A percentile compares a stretch with the other conserved stretches of the same genome.
Conservation (phyloP, 441 rosid species). For the Syzygium malaccense region DNA sequence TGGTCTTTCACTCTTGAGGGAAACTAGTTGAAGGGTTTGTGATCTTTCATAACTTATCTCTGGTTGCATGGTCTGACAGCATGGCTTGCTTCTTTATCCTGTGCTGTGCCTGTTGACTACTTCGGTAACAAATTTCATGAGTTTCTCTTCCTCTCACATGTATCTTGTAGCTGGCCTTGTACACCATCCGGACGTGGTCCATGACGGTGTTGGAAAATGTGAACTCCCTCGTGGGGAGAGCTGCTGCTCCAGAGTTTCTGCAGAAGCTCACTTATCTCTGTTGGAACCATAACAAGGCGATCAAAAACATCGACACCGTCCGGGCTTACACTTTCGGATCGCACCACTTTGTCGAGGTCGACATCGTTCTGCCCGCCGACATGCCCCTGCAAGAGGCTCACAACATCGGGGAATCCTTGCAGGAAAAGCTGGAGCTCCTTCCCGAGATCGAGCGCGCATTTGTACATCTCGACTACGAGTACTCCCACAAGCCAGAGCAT, state of each 20-base stretch:
- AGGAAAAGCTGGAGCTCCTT: constrained; percentile 83
- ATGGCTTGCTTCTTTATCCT: not conserved
- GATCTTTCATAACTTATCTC: not conserved
- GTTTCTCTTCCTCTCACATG: not conserved
- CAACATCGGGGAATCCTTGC: constrained; percentile 79
- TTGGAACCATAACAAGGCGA: constrained; percentile 88
- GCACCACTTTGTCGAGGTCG: constrained; percentile 92
- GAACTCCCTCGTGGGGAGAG: constrained; percentile 76
- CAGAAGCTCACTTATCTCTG: constrained; percentile 88
- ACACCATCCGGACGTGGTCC: constrained; percentile 95
- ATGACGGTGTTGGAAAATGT: constrained; percentile 89
- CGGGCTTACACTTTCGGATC: constrained; percentile 97
- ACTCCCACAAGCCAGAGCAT: constrained; percentile 87
- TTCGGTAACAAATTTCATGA: not conserved
- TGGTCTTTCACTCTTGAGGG: not conserved
- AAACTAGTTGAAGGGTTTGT: not conserved
- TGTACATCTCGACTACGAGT: constrained; percentile 93
- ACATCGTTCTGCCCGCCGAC: constrained; percentile 71
- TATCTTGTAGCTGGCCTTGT: constrained; percentile 66
- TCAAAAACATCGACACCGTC: constrained; percentile 82
- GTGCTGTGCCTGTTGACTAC: not conserved
- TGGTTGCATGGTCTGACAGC: not conserved
- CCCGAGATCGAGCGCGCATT: constrained; percentile 85
- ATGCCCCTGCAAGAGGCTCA: constrained; percentile 94
- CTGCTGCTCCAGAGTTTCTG: constrained; percentile 78